Evolutionary conservation across 768 basidiomycete genomes (phyloP), one percentile per base, ranked within the genome.

Genomic region (Lactifluus volemus): DNA sequence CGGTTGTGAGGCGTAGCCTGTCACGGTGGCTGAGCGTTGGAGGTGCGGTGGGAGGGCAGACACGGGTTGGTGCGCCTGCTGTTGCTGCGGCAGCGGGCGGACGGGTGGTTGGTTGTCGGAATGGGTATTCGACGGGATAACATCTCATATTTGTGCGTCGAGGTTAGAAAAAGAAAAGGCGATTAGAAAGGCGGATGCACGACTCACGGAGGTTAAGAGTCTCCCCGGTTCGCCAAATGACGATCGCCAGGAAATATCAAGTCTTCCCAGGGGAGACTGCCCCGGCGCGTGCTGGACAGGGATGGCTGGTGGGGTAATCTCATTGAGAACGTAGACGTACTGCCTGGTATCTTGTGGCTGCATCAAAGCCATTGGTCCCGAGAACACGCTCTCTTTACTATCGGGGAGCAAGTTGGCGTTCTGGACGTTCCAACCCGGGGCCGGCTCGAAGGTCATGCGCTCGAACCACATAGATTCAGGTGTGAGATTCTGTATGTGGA

Each of bases 231-330:
- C 91, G 9, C 91, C 91, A 65, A 86, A 87, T 3, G 83, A 81
- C 7, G 92, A 92, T 49, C 84, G 76, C 95, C 95, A 98, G 12
- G 84, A 82, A 49, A 98, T 86, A 69, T 97, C 92, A 25, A 96
- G 77, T 60, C 88, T 78, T n/a, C 93, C 93, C 4, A 97, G 80
- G 91, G 82, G 17, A 95, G 79, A 86, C 75, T 25, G 79, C 79
- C 2, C 95, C 95, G 0, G 86, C 2, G 79, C 69, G 67, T 82
- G 80, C 5, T 72, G 68, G 1, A 78, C 72, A 12, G 84, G 82
- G 32, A 78, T 73, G 0, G 76, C 63, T 0, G 81, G 77, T 3
- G 74, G 53, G 12, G 58, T 63, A 50, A 71, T 77, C 2, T 88
- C 89, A 1, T 75, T 79, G 25, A 97, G 79, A 53, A 92, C 82